Base-by-base conservation (phyloP, 306 rosid genomes). In the Carpinus fangiana region DNA sequence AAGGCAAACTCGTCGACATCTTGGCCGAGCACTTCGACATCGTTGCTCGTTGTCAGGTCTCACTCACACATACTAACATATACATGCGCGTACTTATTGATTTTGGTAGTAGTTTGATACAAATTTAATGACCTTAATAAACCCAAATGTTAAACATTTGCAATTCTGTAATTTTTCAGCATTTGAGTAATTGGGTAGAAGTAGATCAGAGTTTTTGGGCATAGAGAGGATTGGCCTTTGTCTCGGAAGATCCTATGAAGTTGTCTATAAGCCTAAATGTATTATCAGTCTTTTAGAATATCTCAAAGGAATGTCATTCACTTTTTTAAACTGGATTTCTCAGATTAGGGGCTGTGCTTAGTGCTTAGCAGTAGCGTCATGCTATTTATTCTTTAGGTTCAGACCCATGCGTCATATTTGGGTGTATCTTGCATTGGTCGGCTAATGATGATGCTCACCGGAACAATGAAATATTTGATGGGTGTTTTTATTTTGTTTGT, bases 21-120 rank as follows among this genome's bases (percentile, higher is more conserved):
- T 85, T 92, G 85, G 99, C 97, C 31, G 85, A 87, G 28, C 97
- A 95, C 89, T 95, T 95, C 70, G 87, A 93, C 68, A 73, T 95
- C 74, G 99, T 95, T 79, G 97, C 99, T 80, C 98, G 97, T 72
- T 95, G 99, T 75, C 97, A 95, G 98, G 99, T 93, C 38, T 28
- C 8, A 46, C 41, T 61, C 68, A 14, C 68, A 14, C 31, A 57
- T 48, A 2, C 52, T 9, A 48, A 10, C 31, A 0, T n/a, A n/a
- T 20, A 0, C 26, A 1, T 55, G 10, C 11, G 9, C 52, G 28
- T 57, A 2, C 6, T 5, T 17, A 11, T 45, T 46, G 9, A 23
- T 78, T 41, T 56, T 12, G 47, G 5, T 17, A 36, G 31, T 26
- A 4, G 9, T 56, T 4, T 18, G 14, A 17, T 55, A 7, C 18